Percentiles rank a stretch among this genome's conserved stretches.
Conservation (phyloP, 495 filamentous ascomycete genomes). For the Amniculicola lignicola region DNA sequence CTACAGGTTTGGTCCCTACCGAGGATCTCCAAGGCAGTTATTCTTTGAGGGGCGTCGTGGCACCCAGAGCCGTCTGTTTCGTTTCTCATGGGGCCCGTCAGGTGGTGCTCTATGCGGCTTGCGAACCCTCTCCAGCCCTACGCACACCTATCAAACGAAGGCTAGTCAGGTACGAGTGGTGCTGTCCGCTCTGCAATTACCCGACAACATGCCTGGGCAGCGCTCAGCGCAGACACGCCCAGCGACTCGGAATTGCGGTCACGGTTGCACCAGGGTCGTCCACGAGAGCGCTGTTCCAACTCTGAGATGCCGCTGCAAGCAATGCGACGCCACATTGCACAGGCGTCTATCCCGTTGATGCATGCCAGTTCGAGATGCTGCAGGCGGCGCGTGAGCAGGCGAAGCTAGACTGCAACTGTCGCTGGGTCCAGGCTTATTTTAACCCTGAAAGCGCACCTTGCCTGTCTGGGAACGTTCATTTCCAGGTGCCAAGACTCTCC, state of each 20-base stretch:
- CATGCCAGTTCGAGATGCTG: no score
- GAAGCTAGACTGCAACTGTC: no score
- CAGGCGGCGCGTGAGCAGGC: no score
- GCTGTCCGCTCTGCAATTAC: slow-evolving; percentile 26
- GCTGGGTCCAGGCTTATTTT: no score
- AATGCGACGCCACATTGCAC: slow-evolving; percentile 13
- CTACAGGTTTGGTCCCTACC: no score
- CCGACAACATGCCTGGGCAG: slow-evolving; percentile 9
- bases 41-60: no score
- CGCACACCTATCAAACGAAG: slow-evolving; percentile 1
- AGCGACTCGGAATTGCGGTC: background rate
- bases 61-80: no score
- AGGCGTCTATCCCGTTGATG: slow-evolving; percentile 14
- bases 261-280: background rate
- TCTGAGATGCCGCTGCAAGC: slow-evolving; percentile 11
- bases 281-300: background rate
- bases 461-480: slow-evolving; percentile 19
- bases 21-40: no score
- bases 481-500: slow-evolving; percentile 23
- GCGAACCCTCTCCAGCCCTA: no score
- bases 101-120: no score
- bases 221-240: background rate
- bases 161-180: slow-evolving; percentile 15
- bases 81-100: no score
- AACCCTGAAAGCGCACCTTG: no score